Conservation (phyloP, 768 basidiomycete genomes). For the Harrya chromipes region DNA sequence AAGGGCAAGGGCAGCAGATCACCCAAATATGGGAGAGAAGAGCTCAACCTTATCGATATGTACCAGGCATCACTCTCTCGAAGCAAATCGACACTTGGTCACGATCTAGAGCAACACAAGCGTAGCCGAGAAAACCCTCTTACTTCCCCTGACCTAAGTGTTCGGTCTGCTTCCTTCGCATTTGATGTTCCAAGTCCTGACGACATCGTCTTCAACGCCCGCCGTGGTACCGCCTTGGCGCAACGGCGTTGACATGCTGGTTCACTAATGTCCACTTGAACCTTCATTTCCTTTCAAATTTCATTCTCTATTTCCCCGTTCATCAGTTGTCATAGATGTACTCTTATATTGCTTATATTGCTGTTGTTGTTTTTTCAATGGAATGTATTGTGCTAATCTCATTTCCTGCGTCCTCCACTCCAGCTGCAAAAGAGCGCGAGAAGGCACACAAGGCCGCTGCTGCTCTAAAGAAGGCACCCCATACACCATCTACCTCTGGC, state of each 20-base stretch:
- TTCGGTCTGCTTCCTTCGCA: constrained; percentile 45
- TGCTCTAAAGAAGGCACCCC: constrained; percentile 42
- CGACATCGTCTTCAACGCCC: constrained; percentile 78
- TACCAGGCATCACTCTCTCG: constrained; percentile 29
- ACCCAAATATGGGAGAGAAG: constrained; percentile 33
- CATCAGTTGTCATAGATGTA: constrained; percentile 28
- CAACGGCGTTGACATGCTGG: constrained; percentile 31
- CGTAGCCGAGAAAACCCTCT: constrained; percentile 7
- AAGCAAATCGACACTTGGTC: constrained; percentile 28
- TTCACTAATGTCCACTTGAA: constrained; percentile 4
- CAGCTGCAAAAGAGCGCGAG: constrained; percentile 80
- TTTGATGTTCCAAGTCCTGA: constrained; percentile 91
- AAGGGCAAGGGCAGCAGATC: constrained; percentile 32
- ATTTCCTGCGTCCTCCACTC: constrained; percentile 31
- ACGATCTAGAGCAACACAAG: constrained; percentile 9
- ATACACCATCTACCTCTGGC: constrained; percentile 37
- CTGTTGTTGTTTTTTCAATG: constrained; percentile 31
- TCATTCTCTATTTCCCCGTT: constrained; percentile 14
- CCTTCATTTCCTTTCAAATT: constrained; percentile 1
- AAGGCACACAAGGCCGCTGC: constrained; percentile 55
- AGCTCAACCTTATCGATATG: constrained; percentile 25
- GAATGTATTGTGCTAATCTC: constrained; percentile 38
- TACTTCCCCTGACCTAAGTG: constrained; percentile 35
- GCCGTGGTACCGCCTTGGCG: constrained; percentile 66
- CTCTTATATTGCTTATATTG: constrained; percentile 18